A percentile compares a stretch with the other conserved stretches of the same genome.
Conservation (phyloP, 108 stramenopile species). For the Pseudonitzschia delicatissima region DNA sequence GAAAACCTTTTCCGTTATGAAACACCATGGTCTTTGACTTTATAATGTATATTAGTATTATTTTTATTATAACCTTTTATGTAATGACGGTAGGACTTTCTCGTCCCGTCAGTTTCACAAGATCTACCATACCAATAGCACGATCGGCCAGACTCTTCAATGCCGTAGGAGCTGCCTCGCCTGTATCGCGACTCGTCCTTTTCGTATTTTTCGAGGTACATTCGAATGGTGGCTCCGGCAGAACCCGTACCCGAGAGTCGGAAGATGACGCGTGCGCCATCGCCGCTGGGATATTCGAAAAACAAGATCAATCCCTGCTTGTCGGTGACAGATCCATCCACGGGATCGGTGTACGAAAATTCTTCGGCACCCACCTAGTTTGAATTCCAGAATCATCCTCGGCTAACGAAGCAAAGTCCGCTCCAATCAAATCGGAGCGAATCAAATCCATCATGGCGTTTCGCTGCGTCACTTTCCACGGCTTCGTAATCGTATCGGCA, state of each 20-base stretch:
- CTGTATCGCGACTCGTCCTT: constrained; percentile 61
- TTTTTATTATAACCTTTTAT: constrained; percentile 22
- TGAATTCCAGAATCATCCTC: constrained; percentile 61
- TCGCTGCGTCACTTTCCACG: constrained; percentile 84
- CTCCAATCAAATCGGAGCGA: constrained; percentile 56
- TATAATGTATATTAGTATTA: neutral
- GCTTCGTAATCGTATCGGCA: constrained; percentile 98
- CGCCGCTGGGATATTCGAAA: constrained; percentile 81
- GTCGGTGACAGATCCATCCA: constrained; percentile 84
- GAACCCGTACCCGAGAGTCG: constrained; percentile 95
- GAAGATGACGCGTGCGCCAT: constrained; percentile 91
- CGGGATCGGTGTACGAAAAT: constrained; percentile 94
- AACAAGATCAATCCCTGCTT: constrained; percentile 92
- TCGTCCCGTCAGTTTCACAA: constrained; percentile 72
- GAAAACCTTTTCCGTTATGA: neutral
- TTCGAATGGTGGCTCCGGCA: constrained; percentile 96
- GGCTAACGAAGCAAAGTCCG: constrained; percentile 36
- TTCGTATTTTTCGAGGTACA: constrained; percentile 97
- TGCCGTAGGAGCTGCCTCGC: constrained; percentile 65
- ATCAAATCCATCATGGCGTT: constrained; percentile 87
- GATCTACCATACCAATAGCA: constrained; percentile 65
- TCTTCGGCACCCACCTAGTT: constrained; percentile 62
- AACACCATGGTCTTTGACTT: neutral
- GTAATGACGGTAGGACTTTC: constrained; percentile 84
- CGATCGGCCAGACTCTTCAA: constrained; percentile 72